Evolutionary conservation across 2,329 filamentous ascomycete species (phyloP), one percentile per base, ranked within the genome.

Genomic region (Talaromyces sp.): DNA sequence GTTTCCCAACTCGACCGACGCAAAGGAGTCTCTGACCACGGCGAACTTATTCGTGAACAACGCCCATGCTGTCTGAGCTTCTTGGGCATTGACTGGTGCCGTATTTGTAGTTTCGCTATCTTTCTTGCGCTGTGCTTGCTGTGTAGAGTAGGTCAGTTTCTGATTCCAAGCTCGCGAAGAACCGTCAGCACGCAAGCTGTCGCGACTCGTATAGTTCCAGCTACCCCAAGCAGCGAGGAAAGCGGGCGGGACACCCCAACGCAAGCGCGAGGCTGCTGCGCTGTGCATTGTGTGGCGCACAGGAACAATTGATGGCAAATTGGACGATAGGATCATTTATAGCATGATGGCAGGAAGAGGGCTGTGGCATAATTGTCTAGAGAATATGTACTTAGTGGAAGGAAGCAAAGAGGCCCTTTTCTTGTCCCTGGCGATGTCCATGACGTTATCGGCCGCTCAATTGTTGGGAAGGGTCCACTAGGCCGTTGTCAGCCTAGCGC

Each of bases 31-130:
- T 63, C 75, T 75, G 18, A 76, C 72, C 50, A 68, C 72, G 31
- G 75, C 72, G 28, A 81, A 74, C 63, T 77, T 79, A 2, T 74
- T 68, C 14, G 86, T 83, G 58, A 91, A 82, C 21, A 80, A 73
- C 3, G 73, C 69, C 80, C 80, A 82, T 12, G 80, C 71, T 18
- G 76, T 77, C 40, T 42, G 56, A 21, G 57, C 11, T 25, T 63
- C 62, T 6, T 69, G 71, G 18, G 37, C 28, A 52, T 55, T 37
- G 9, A 31, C 62, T 67, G 62, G 66, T 63, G 68, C 64, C 31
- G 42, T 62, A 16, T 59, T 65, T 5, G 63, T 62, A 40, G 1
- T 52, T 35, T 48, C 50, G 54, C 59, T 64, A n/a, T 33, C 54
- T 14, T 28, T 23, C 64, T 58, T 67, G 50, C 3, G 63, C 57